Conservation (phyloP, 2,329 filamentous ascomycete genomes). For the Aureobasidium sp. region DNA sequence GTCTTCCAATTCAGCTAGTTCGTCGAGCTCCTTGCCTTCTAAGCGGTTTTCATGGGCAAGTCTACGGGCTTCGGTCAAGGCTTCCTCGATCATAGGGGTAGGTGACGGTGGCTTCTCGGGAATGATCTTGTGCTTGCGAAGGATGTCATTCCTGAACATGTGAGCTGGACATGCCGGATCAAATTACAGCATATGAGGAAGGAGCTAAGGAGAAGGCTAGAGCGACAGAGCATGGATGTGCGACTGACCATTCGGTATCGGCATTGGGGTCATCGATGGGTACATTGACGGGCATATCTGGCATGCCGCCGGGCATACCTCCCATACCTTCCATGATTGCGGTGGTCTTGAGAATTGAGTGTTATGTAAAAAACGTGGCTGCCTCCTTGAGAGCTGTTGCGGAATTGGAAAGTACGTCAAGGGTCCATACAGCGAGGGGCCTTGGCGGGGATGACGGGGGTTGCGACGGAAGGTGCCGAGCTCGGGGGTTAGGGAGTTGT, state of each 20-base stretch:
- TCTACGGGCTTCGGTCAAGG: constrained; percentile 70
- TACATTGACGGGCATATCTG: constrained; percentile 57
- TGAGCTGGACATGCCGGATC: neutral
- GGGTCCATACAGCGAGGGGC: neutral
- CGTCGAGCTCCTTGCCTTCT: constrained; percentile 89
- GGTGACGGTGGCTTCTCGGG: constrained; percentile 96
- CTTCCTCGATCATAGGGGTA: constrained; percentile 93
- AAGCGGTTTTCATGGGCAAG: constrained; percentile 86
- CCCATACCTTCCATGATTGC: constrained; percentile 9
- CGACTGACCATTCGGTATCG: constrained; percentile 82
- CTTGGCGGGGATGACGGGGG: constrained; percentile 7
- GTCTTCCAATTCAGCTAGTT: constrained; percentile 88
- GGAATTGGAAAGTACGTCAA: neutral
- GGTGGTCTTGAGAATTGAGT: neutral
- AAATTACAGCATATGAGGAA: too few relatives aligned
- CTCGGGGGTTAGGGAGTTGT: constrained; percentile 2
- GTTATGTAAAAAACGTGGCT: too few relatives aligned
- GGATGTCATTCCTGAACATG: constrained; percentile 79
- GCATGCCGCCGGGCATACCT: constrained; percentile 12
- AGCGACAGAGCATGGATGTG: too few relatives aligned
- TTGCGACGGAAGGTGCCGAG: neutral
- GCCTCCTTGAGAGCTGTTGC: too few relatives aligned
- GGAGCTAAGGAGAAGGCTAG: neutral
- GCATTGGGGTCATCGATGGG: constrained; percentile 92
- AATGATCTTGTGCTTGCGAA: constrained; percentile 92